Evolutionary conservation across 257 asterid species (phyloP), one percentile per base, ranked within the genome.

Genomic region (Sherardia arvensis): DNA sequence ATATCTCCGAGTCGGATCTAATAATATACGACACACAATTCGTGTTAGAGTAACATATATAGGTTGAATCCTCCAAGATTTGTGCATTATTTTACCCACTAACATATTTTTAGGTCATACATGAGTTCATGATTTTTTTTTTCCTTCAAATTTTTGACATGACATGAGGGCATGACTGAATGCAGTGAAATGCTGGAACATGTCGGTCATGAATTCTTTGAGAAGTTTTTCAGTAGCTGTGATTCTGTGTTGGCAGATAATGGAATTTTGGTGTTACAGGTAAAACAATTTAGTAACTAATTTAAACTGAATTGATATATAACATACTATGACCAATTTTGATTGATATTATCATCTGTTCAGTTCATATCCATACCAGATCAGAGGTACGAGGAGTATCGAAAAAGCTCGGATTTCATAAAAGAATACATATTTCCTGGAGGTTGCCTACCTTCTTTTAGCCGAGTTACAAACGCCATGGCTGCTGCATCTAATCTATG

Each of bases 111-210:
- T 3, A 7, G 11, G 34, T 32, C 40, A 8, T 9, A 9, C 15
- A 8, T 34, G 40, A 34, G 40, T 34, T 36, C 43, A 36, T 36
- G 45, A 38, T 1, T 38, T 38, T 2, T 38, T 8, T 38, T n/a
- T n/a, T n/a, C n/a, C n/a, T n/a, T n/a, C n/a, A n/a, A 11, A 9
- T 1, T 9, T 38, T 38, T 38, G 12, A 38, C 45, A 11, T 14
- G 34, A 14, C 9, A 55, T 57, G 51, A 49, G 32, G 47, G 17
- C 28, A 6, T 70, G 21, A 71, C 59, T 28, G 29, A 68, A 62
- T 79, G 68, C 89, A 89, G 99, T 72, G 99, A 89, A 87, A 92
- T 89, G 99, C 72, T 92, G 73, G 99, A 92, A 87, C 91, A 88
- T 26, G 97, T 89, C 33, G 96, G 97, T n/a, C 99, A 92, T 64